These are phyloP conservation scores for Lablab purpureus DNA, from an alignment of 306 rosid genomes.

Conservation along the genomic window DNA sequence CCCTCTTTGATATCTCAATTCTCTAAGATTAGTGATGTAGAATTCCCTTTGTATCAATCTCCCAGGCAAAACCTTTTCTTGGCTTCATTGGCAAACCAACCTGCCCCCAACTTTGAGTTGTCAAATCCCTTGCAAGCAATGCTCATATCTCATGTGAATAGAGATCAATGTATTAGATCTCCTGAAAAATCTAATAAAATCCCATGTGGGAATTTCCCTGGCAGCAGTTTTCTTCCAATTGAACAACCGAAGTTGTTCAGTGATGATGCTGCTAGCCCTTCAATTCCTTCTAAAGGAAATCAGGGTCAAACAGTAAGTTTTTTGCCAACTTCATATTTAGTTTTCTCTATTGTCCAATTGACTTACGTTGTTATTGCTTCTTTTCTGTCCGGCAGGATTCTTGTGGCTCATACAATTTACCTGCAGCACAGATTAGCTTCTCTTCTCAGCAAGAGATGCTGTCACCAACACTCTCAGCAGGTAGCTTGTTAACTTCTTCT, in stretches of 20 bases:
- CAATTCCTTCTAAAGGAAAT: constrained; percentile 52
- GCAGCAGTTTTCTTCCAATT: constrained; percentile 48
- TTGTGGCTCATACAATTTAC: constrained; percentile 52
- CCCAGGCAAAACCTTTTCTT: constrained; percentile 48
- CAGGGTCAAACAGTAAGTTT: constrained; percentile 62
- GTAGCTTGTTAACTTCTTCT: constrained; percentile 38
- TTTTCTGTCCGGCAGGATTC: constrained; percentile 46
- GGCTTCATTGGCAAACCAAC: constrained; percentile 51
- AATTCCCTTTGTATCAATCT: constrained; percentile 64
- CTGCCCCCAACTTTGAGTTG: constrained; percentile 53
- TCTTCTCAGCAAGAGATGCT: constrained; percentile 61
- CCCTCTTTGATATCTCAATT: constrained; percentile 46
- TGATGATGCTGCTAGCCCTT: constrained; percentile 45
- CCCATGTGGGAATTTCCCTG: constrained; percentile 37
- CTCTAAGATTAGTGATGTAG: constrained; percentile 47
- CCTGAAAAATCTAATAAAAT: constrained; percentile 46
- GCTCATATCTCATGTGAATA: constrained; percentile 50
- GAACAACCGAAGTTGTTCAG: constrained; percentile 53
- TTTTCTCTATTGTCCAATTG: not conserved
- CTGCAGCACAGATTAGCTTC: constrained; percentile 51
- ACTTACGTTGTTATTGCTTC: constrained; percentile 5
- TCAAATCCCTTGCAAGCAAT: constrained; percentile 61
- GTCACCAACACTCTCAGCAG: constrained; percentile 45
- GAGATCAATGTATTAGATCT: constrained; percentile 45
- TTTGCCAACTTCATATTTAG: not conserved